phyloP scores from a whole-genome alignment of 1,284 basidiomycete species.

The Pseudozyma flocculosa region DNA sequence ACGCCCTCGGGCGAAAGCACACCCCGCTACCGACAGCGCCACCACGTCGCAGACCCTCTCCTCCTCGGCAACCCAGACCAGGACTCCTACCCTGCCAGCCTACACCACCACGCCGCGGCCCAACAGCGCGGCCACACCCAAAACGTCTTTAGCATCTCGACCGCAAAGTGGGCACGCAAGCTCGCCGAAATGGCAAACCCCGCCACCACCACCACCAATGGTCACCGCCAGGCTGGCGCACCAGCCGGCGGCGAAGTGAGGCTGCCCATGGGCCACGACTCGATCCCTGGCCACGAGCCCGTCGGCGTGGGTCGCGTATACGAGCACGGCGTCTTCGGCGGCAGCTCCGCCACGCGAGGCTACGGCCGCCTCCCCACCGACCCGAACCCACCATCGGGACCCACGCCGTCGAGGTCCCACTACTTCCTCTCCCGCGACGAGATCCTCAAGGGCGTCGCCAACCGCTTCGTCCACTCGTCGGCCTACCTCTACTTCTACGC shows the following conservation, averaged over 20 bases:
- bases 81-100: not conserved
- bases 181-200: conserved; percentile 22
- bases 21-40: conserved; percentile 10
- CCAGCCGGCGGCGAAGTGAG: not conserved
- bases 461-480: conserved; percentile 55
- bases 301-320: conserved; percentile 30
- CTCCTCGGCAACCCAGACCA: too few relatives aligned
- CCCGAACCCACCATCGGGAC: not conserved
- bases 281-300: conserved; percentile 11
- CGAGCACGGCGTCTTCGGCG: conserved; percentile 17
- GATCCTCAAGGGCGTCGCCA: conserved; percentile 55
- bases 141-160: conserved; percentile 36
- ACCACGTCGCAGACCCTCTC: conserved; percentile 25
- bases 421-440: conserved; percentile 51
- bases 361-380: conserved; percentile 12
- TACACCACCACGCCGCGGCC: not conserved
- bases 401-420: conserved; percentile 31
- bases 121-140: conserved; percentile 18
- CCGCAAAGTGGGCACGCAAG: conserved; percentile 26
- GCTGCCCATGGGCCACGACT: not conserved
- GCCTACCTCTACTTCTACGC: conserved; percentile 56
- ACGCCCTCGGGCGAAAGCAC: not conserved
- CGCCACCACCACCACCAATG: not conserved
- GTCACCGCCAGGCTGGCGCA: too few relatives aligned
- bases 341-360: not conserved